Evolutionary conservation across 164 flowering plant species (phyloP), one percentile per base, ranked within the genome.

Genomic region (Tinospora cordifolia): DNA sequence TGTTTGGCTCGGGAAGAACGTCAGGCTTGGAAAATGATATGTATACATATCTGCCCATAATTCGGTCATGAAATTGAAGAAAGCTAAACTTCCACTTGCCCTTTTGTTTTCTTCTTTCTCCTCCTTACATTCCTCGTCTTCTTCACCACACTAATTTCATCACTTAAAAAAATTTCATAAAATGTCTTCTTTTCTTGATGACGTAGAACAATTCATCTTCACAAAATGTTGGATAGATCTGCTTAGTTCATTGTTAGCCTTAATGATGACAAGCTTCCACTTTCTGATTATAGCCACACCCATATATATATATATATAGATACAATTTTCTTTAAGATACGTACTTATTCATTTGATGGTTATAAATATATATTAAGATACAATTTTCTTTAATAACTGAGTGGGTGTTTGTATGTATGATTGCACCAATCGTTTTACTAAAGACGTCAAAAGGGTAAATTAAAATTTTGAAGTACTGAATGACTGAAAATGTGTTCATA

Each of bases 161-260:
- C 60, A 0, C 25, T 47, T 68, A 27, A 14, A 62, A 34, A 49
- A 24, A 8, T 30, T 58, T 9, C 22, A 68, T 30, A 30, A 4
- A 44, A 24, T 21, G 51, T 67, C 59, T 10, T 39, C 41, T 67
- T 73, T 34, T 24, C 13, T 68, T 63, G 51, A 73, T 63, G 51
- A 73, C 63, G 62, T 34, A 46, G 25, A 36, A 60, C 21, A 49
- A 30, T 62, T 60, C 24, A 34, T 26, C 21, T 62, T 40, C 72
- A 62, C 40, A 59, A 2, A 15, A 21, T 68, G 34, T 40, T 30
- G 36, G 36, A 30, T 30, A 30, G 36, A 30, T 4, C 36, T 30
- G 36, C 36, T 30, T 30, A 30, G n/a, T n/a, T n/a, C n/a, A 54
- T 12, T 24, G 9, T 51, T 15, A 22, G 17, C 9, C 5, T 21